Evolutionary conservation across 2,329 filamentous ascomycete species (phyloP).

Genomic region (Colletotrichum brevisporum): DNA sequence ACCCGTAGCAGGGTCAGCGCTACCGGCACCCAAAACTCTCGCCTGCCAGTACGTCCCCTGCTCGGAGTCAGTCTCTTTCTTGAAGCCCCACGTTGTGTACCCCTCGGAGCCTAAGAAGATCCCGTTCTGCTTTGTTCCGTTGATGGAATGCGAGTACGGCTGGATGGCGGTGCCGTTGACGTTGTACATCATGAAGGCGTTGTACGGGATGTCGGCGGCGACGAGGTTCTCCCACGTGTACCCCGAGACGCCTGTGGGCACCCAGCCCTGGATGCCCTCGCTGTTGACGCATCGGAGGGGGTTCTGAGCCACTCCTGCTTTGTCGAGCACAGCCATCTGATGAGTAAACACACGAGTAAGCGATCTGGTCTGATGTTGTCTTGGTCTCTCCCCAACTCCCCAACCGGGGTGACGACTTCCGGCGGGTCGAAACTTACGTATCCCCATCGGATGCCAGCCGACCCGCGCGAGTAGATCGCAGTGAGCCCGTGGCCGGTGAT

Average conservation of each 20-base stretch:
- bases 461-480: slow-evolving; percentile 19
- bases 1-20: slow-evolving; percentile 7
- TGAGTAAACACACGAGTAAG: neutral
- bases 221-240: slow-evolving; percentile 28
- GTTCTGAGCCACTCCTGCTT: slow-evolving; percentile 10
- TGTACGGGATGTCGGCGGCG: slow-evolving; percentile 22
- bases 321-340: slow-evolving; percentile 26
- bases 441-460: slow-evolving; percentile 21
- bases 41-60: slow-evolving; percentile 4
- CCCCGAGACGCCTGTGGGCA: slow-evolving; percentile 13
- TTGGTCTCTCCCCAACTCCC: neutral
- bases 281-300: slow-evolving; percentile 22
- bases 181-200: slow-evolving; percentile 25
- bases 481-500: slow-evolving; percentile 15
- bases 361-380: neutral
- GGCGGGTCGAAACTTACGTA: slow-evolving; percentile 9
- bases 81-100: slow-evolving; percentile 14
- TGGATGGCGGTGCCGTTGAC: neutral
- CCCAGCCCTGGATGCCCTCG: slow-evolving; percentile 7
- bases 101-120: slow-evolving; percentile 23
- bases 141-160: slow-evolving; percentile 24
- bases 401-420: slow-evolving; percentile 6
- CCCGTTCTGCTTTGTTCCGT: slow-evolving; percentile 10
- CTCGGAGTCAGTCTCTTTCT: slow-evolving; percentile 5
- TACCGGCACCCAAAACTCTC: slow-evolving; percentile 16